Base-by-base conservation (phyloP, 768 basidiomycete species). In the Grammothele lineata region DNA sequence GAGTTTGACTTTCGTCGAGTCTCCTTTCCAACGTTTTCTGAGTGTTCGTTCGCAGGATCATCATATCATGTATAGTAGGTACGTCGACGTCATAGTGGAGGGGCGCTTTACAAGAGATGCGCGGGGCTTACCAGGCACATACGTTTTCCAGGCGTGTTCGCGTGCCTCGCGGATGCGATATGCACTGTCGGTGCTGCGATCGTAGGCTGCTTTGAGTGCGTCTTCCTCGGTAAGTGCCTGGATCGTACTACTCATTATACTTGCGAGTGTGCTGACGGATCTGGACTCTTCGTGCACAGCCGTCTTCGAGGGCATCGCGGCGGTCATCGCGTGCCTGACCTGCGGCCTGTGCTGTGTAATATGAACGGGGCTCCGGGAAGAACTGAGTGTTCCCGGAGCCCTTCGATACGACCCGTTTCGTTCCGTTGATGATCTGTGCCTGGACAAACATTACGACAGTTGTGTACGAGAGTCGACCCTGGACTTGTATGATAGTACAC, bases 51-150 rank as follows among this genome's bases (percentile, higher is more conserved):
- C 21, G 12, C 37, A 56, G 55, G 24, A 47, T 56, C 40, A 56
- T 56, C 44, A 40, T 51, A 32, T 56, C 55, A 19, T 56, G 50
- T 40, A 50, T 56, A 19, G 44, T 45, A 40, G 51, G 51, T 52
- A 7, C 24, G 40, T 21, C 2, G 17, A 21, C 14, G 36, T 42
- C 27, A 30, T 30, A 30, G 7, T n/a, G n/a, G n/a, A n/a, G n/a
- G n/a, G n/a, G n/a, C n/a, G n/a, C n/a, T n/a, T n/a, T n/a, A n/a
- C n/a, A n/a, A n/a, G n/a, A n/a, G n/a, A n/a, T n/a, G n/a, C n/a
- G n/a, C n/a, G n/a, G n/a, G n/a, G n/a, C n/a, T n/a, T n/a, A n/a
- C n/a, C n/a, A n/a, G n/a, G n/a, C n/a, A n/a, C n/a, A n/a, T n/a
- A n/a, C n/a, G n/a, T n/a, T n/a, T n/a, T n/a, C 9, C 40, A 53